Percentiles rank a stretch among this genome's conserved stretches.
phyloP scores from a whole-genome alignment of 139 green algal species.

The Chlorella sp. region DNA sequence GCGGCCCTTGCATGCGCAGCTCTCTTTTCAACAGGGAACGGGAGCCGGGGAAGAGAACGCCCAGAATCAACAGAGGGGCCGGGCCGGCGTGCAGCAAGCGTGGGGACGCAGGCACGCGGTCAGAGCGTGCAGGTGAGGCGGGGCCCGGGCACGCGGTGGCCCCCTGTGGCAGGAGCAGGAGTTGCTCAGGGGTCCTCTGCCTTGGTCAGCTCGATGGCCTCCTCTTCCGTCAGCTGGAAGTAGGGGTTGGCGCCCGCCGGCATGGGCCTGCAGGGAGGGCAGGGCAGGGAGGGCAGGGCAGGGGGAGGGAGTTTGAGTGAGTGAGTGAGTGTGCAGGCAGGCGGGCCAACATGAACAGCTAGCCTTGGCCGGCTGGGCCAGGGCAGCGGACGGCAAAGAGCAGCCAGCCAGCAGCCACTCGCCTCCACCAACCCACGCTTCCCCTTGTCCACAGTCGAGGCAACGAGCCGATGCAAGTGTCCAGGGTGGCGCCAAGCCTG shows the following conservation, averaged over 20 bases:
- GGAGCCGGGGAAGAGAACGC: too few species aligned
- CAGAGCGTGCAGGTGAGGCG: too few species aligned
- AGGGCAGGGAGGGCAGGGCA: not conserved
- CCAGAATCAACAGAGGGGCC: too few species aligned
- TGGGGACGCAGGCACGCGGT: too few species aligned
- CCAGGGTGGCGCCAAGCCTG: not conserved
- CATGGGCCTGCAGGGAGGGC: conserved; percentile 41
- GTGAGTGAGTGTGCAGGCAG: not conserved
- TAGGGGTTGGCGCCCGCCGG: conserved; percentile 80
- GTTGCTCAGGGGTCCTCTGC: conserved; percentile 18
- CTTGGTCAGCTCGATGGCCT: conserved; percentile 66
- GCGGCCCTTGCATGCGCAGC: too few species aligned
- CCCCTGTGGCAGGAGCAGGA: not conserved
- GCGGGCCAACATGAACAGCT: not conserved
- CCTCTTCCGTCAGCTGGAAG: conserved; percentile 70
- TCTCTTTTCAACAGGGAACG: too few species aligned
- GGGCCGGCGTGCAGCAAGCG: too few species aligned
- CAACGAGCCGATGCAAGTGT: not conserved
- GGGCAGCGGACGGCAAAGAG: too few species aligned
- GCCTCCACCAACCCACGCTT: too few species aligned
- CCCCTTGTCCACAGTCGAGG: too few species aligned
- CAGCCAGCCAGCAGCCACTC: not conserved
- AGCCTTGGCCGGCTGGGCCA: not conserved
- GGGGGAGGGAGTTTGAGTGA: not conserved
- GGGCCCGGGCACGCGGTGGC: too few species aligned